These are phyloP conservation scores for Echium plantagineum DNA, from an alignment of 257 asterid species.

Conservation along the genomic window DNA sequence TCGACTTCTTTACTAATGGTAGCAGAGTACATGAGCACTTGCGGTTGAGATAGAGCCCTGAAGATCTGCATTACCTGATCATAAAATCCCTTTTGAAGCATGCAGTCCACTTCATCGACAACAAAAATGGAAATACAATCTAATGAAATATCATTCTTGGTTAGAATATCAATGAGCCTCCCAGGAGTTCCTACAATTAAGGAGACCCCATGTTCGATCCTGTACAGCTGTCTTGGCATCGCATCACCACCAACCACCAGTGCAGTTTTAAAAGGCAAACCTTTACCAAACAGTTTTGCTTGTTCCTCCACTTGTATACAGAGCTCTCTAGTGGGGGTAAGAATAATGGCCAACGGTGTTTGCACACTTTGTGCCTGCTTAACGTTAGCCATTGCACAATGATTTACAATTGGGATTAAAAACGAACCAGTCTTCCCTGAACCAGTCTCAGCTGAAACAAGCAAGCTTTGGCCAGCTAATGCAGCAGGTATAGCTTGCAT, in stretches of 20 bases:
- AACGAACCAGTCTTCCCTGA: constrained; percentile 86
- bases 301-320: constrained; percentile 89
- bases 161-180: constrained; percentile 73
- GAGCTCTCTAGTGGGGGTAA: constrained; percentile 89
- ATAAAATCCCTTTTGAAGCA: constrained; percentile 72
- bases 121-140: constrained; percentile 60
- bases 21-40: constrained; percentile 89
- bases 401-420: constrained; percentile 60
- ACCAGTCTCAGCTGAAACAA: constrained; percentile 90
- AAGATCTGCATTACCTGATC: constrained; percentile 89
- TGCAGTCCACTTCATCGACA: constrained; percentile 83
- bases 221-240: constrained; percentile 73
- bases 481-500: constrained; percentile 94
- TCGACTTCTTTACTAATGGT: constrained; percentile 72
- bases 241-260: constrained; percentile 93
- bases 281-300: constrained; percentile 83
- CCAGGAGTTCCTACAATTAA: constrained; percentile 94
- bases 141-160: constrained; percentile 62
- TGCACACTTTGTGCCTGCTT: constrained; percentile 23
- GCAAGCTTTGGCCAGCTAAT: constrained; percentile 53
- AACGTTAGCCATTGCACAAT: constrained; percentile 32
- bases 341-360: constrained; percentile 64
- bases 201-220: constrained; percentile 70
- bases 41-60: constrained; percentile 64
- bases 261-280: constrained; percentile 86